Evolutionary conservation across 1,284 basidiomycete genomes (phyloP).

Genomic region (Tilletia indica): DNA sequence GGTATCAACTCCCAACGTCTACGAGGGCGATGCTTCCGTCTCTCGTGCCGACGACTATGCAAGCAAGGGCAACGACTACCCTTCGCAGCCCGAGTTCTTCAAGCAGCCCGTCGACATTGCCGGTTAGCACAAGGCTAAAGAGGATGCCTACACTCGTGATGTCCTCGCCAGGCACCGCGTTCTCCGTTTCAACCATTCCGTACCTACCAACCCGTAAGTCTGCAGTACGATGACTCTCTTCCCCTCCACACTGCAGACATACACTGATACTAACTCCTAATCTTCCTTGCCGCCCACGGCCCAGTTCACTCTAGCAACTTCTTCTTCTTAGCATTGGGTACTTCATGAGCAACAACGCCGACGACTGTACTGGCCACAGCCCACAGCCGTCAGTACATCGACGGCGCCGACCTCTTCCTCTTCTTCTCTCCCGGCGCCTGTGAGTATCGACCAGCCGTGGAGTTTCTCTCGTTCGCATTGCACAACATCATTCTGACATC

Average conservation of each 20-base stretch:
- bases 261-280: too few relatives aligned
- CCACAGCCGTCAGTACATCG: too few relatives aligned
- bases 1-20: conserved; percentile 35
- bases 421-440: conserved; percentile 32
- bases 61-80: conserved; percentile 30
- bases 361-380: too few relatives aligned
- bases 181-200: conserved; percentile 34
- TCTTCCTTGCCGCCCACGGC: too few relatives aligned
- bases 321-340: too few relatives aligned
- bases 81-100: conserved; percentile 35
- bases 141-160: conserved; percentile 38
- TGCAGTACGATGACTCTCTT: not conserved
- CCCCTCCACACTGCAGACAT: too few relatives aligned
- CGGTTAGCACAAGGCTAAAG: conserved; percentile 32
- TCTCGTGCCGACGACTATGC: conserved; percentile 38
- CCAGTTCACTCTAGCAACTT: too few relatives aligned
- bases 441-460: too few relatives aligned
- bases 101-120: conserved; percentile 38
- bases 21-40: conserved; percentile 40
- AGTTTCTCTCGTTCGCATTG: too few relatives aligned
- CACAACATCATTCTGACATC: too few relatives aligned
- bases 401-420: too few relatives aligned
- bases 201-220: conserved; percentile 30
- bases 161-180: conserved; percentile 36
- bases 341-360: too few relatives aligned